Percentiles rank a stretch among this genome's conserved stretches.
Evolutionary conservation across 2,329 filamentous ascomycete genomes (phyloP).

Genomic region (Aspergillus ruber): DNA sequence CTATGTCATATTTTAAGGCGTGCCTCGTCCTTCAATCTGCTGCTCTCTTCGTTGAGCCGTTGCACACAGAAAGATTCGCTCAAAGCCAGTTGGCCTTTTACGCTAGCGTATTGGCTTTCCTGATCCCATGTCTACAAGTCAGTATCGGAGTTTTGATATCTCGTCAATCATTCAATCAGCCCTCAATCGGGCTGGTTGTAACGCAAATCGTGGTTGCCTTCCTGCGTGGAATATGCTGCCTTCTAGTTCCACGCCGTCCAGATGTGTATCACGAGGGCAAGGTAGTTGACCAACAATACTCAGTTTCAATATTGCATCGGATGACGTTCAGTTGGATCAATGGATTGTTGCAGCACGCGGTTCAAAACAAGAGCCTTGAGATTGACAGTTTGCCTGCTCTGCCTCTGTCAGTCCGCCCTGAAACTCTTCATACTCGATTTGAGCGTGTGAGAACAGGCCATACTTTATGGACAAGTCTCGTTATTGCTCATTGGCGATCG

Average conservation of each 20-base stretch:
- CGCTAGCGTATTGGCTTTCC: slow-evolving; percentile 21
- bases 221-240: slow-evolving; percentile 27
- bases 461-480: slow-evolving; percentile 56
- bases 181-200: slow-evolving; percentile 43
- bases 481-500: slow-evolving; percentile 51
- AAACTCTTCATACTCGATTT: slow-evolving; percentile 47
- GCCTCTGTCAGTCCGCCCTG: slow-evolving; percentile 49
- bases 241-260: slow-evolving; percentile 61
- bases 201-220: slow-evolving; percentile 41
- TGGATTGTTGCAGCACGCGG: slow-evolving; percentile 49
- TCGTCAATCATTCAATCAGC: neutral
- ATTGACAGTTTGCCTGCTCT: slow-evolving; percentile 58
- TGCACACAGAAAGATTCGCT: slow-evolving; percentile 24
- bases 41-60: slow-evolving; percentile 29
- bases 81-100: slow-evolving; percentile 26
- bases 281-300: slow-evolving; percentile 58
- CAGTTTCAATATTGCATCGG: slow-evolving; percentile 54
- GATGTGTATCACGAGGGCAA: slow-evolving; percentile 56
- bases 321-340: slow-evolving; percentile 62
- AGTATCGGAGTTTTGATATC: slow-evolving; percentile 26
- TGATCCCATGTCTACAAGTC: slow-evolving; percentile 17
- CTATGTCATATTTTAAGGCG: slow-evolving; percentile 10
- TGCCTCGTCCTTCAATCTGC: slow-evolving; percentile 27
- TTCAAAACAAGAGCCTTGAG: slow-evolving; percentile 55
- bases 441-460: slow-evolving; percentile 22